A percentile compares a stretch with the other conserved stretches of the same genome.
Conservation (phyloP, 2,329 filamentous ascomycete genomes). For the Ramularia endophylla region DNA sequence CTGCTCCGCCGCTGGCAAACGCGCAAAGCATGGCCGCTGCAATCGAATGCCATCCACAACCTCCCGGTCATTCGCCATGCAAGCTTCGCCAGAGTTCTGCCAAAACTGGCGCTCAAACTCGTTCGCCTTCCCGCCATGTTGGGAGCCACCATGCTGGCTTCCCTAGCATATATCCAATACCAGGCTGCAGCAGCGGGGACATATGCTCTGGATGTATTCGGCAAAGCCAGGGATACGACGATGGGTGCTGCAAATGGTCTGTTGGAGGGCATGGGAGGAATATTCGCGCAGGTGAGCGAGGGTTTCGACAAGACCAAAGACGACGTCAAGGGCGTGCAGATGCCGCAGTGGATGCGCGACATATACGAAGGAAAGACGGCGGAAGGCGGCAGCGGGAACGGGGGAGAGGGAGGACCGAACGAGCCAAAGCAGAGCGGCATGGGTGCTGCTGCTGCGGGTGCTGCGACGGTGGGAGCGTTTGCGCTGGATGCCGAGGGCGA, state of each 20-base stretch:
- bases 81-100: conserved; percentile 63
- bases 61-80: conserved; percentile 57
- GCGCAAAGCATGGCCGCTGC: conserved; percentile 67
- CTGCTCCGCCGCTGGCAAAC: conserved; percentile 21
- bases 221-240: conserved; percentile 64
- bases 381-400: conserved; percentile 29
- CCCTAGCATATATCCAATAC: conserved; percentile 86
- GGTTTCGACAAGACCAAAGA: conserved; percentile 84
- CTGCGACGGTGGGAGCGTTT: conserved; percentile 69
- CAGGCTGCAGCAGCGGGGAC: conserved; percentile 79
- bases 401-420: conserved; percentile 33
- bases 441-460: conserved; percentile 57
- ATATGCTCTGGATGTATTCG: conserved; percentile 70
- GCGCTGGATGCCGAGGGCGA: conserved; percentile 64
- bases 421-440: conserved; percentile 39
- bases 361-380: conserved; percentile 38
- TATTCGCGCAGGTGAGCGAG: conserved; percentile 70
- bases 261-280: conserved; percentile 65
- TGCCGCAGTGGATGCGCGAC: conserved; percentile 71
- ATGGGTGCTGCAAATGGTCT: conserved; percentile 62
- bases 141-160: conserved; percentile 68
- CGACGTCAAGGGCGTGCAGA: conserved; percentile 40
- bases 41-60: conserved; percentile 77
- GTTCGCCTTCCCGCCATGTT: conserved; percentile 83
- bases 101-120: conserved; percentile 87